Base-by-base conservation (phyloP, 2,329 filamentous ascomycete species). In the Pseudocercospora musae region DNA sequence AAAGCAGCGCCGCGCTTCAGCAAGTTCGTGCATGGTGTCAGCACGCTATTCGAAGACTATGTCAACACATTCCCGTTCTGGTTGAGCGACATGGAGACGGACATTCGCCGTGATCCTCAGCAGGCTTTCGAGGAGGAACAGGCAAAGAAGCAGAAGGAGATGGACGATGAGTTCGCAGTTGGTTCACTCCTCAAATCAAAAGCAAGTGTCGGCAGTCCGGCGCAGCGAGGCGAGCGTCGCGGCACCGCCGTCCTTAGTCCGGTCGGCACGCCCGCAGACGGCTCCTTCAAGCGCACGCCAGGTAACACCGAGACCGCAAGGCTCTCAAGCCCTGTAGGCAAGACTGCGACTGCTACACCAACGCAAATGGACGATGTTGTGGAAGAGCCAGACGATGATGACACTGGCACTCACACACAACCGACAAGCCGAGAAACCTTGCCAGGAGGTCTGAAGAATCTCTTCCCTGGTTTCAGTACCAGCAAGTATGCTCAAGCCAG, bases 41-140 rank as follows among this genome's bases (percentile, higher is more conserved):
- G 94, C 7, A 88, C 89, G 42, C 83, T 99, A 1, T 98, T 98
- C 69, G 95, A 98, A 72, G 80, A 99, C 76, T 87, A 96, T 72
- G 93, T 99, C 76, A 98, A 98, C 78, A 93, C 87, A 66, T 87
- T 98, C 72, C 95, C 95, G 13, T 97, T 98, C 80, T 99, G 95
- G 95, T 85, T 98, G 33, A 89, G 89, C 71, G 90, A 96, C 66
- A 83, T 98, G 48, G 94, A 97, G 74, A 91, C 86, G 31, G 95
- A 99, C 74, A 99, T 99, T 73, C 89, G 94, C 69, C 92, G 91
- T 74, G 93, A 98, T 74, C 95, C 95, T 0, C 90, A 95, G 74
- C 85, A 86, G 66, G 94, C 94, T 0, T 97, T 96, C 74, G 90
- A 96, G 67, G 89, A 95, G 71, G 93, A 98, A 75, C 92, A 96